Evolutionary conservation across 192 early-diverging fungal species (phyloP), one percentile per base, ranked within the genome.

Genomic region (Chytriomyces sp.): DNA sequence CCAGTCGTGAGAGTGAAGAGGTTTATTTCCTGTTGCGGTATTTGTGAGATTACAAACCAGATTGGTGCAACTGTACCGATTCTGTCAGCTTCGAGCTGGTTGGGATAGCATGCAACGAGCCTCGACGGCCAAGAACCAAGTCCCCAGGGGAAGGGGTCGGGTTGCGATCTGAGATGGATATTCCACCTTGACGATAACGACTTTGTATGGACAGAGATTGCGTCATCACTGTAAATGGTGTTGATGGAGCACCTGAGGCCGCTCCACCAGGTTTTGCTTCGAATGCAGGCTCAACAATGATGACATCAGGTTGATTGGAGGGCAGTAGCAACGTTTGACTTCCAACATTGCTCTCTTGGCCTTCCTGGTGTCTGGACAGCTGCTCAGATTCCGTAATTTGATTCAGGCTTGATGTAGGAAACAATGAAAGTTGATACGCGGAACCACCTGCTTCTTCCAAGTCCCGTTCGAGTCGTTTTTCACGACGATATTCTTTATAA

Each of bases 141-240:
- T 68, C 66, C 12, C 66, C 66, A 5, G 66, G 66, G 2, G 44
- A n/a, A n/a, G 44, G 44, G 3, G 44, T 22, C 14, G 44, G 17
- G 14, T 49, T 22, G 2, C 44, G 44, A 2, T 49, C 44, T 2
- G 44, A n/a, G 14, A 49, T 49, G 44, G 44, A 49, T 22, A 49
- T 93, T 93, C 80, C 92, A 88, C 2, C 69, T 49, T 2, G 75
- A 44, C 8, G 86, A 82, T n/a, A 92, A 75, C 12, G 44, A 3
- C 44, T 59, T 59, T 14, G 19, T 52, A 34, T 64, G 39, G n/a
- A 74, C 62, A 19, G 89, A 90, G 62, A 99, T 98, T 3, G 75
- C 63, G 37, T 92, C 85, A 2, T 95, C 93, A 17, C 86, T 87
- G 65, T 91, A 81, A 33, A 99, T 70, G 52, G 98, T 91, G 73